A percentile compares a stretch with the other conserved stretches of the same genome.
phyloP scores from a whole-genome alignment of 345 rosid genomes.

The Eucalyptus rudis region DNA sequence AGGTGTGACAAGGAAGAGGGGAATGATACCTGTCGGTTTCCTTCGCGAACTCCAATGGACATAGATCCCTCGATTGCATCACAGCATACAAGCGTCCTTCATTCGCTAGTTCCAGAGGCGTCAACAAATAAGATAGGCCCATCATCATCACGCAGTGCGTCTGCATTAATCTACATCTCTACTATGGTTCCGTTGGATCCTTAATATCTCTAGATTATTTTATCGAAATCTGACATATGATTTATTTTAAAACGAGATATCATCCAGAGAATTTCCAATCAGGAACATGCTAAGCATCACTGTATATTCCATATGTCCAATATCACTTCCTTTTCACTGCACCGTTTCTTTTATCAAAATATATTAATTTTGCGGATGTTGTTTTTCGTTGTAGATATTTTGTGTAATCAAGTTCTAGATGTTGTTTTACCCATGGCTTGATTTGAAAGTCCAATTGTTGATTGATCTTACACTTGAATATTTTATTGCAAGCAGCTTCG shows the following conservation, averaged over 20 bases:
- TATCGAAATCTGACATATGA: neutral
- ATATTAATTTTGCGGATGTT: neutral
- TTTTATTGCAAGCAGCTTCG: too few species aligned
- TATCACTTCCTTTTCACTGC: fast-evolving
- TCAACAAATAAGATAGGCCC: neutral
- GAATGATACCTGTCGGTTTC: fast-evolving
- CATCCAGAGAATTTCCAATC: neutral
- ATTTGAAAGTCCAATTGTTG: neutral
- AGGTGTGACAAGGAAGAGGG: neutral
- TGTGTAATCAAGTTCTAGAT: neutral
- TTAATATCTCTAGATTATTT: neutral
- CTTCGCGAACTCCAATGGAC: neutral
- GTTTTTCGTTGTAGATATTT: neutral
- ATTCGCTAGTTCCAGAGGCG: neutral
- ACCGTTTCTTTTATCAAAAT: neutral
- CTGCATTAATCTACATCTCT: neutral
- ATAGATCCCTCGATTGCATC: neutral
- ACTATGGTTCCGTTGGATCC: neutral
- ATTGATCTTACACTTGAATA: too few species aligned
- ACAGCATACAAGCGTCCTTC: neutral
- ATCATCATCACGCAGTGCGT: neutral
- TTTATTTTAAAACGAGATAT: neutral
- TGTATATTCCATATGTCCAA: neutral
- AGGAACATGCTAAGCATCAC: neutral
- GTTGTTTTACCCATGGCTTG: neutral